Evolutionary conservation across 1,284 basidiomycete genomes (phyloP).

Genomic region (Pseudozyma thailandica): DNA sequence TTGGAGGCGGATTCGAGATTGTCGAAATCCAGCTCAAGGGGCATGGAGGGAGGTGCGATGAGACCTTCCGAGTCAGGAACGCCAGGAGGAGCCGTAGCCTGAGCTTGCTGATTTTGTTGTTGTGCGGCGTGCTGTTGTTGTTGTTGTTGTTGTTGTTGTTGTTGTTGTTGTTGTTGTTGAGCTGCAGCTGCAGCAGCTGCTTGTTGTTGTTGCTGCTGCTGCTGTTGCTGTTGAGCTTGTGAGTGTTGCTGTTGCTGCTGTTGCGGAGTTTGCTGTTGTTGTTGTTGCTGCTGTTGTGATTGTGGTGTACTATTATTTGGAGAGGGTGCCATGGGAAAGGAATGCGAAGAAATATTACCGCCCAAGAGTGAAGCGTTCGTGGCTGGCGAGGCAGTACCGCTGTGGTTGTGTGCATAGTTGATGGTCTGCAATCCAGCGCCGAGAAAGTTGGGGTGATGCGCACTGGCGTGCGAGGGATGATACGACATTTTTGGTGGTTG

Average conservation of each 20-base stretch:
- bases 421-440: slow-evolving; percentile 30
- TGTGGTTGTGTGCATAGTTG: slow-evolving; percentile 30
- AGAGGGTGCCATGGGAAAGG: slow-evolving; percentile 46
- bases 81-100: slow-evolving; percentile 29
- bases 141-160: slow-evolving; percentile 22
- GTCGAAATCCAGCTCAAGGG: slow-evolving; percentile 51
- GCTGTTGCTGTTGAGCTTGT: too few relatives aligned
- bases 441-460: slow-evolving; percentile 31
- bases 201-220: slow-evolving; percentile 21
- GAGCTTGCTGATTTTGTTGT: slow-evolving; percentile 6
- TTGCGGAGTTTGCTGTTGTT: slow-evolving; percentile 18
- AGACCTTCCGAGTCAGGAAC: slow-evolving; percentile 34
- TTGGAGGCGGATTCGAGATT: slow-evolving; percentile 49
- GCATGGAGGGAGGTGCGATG: slow-evolving; percentile 49
- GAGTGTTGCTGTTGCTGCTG: slow-evolving; percentile 29
- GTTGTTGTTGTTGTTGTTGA: slow-evolving; percentile 26
- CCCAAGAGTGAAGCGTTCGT: slow-evolving; percentile 28
- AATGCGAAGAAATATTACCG: slow-evolving; percentile 39
- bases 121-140: slow-evolving; percentile 4
- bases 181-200: slow-evolving; percentile 8
- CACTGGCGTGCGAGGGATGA: slow-evolving; percentile 38
- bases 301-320: slow-evolving; percentile 34
- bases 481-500: slow-evolving; percentile 36
- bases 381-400: slow-evolving; percentile 16
- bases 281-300: slow-evolving; percentile 27